Conservation (phyloP, 306 rosid species). For the Rubus parviflorus region DNA sequence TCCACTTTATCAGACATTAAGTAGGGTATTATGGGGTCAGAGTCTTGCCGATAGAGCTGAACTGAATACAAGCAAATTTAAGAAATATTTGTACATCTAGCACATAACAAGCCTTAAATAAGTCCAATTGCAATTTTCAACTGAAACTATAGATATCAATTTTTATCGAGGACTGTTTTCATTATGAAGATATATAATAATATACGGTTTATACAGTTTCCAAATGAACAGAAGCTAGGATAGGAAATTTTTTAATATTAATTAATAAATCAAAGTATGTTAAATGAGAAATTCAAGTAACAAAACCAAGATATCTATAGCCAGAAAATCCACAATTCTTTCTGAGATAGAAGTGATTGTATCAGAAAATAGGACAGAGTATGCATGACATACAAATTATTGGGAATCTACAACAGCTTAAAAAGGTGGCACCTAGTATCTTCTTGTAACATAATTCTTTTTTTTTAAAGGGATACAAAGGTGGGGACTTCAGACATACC, state of each 20-base stretch:
- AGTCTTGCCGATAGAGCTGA: background rate
- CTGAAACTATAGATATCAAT: background rate
- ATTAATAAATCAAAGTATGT: background rate
- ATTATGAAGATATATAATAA: no score
- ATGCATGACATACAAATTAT: background rate
- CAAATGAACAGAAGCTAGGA: background rate
- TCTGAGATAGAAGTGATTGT: background rate
- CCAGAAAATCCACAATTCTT: background rate
- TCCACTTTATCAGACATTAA: background rate
- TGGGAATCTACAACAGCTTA: background rate
- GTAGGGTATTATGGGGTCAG: background rate
- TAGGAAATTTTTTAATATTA: background rate
- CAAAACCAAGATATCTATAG: background rate
- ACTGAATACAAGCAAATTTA: background rate
- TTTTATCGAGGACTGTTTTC: background rate
- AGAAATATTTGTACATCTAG: background rate
- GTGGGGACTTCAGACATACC: background rate
- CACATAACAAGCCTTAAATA: background rate
- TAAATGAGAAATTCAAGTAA: background rate
- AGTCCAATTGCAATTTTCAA: background rate
- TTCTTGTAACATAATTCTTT: background rate
- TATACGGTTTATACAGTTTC: background rate
- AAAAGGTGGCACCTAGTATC: background rate
- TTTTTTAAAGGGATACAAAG: background rate
- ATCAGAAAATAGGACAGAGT: background rate